Evolutionary conservation across 140 eudicot species (phyloP).

Genomic region (Stevia rebaudiana): DNA sequence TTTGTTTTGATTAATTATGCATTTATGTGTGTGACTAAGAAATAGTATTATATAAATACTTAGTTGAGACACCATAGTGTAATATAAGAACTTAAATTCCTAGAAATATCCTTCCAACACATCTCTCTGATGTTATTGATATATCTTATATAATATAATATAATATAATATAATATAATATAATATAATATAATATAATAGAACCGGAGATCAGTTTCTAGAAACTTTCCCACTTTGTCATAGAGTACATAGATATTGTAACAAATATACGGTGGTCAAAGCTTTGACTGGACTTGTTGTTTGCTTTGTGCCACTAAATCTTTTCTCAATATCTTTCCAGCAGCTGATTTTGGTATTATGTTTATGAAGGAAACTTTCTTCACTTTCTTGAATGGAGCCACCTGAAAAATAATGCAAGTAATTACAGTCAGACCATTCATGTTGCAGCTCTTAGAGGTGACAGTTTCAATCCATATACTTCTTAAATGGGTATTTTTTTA

Average conservation of each 20-base stretch:
- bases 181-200: constrained; percentile 1
- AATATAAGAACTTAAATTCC: constrained; percentile 3
- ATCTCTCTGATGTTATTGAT: constrained; percentile 23
- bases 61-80: too few relatives aligned
- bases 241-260: constrained; percentile 2
- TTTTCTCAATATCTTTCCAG: constrained; percentile 71
- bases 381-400: constrained; percentile 80
- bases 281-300: constrained; percentile 42
- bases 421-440: constrained; percentile 15
- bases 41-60: too few relatives aligned
- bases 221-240: constrained; percentile 5
- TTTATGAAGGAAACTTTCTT: constrained; percentile 63
- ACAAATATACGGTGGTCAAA: constrained; percentile 28
- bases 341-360: constrained; percentile 75
- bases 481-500: background rate
- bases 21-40: background rate
- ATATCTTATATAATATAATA: constrained; percentile 10
- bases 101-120: background rate
- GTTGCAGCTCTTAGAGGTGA: constrained; percentile 7
- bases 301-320: constrained; percentile 52
- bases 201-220: background rate
- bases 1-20: background rate
- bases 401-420: constrained; percentile 37
- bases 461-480: background rate
- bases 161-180: too few relatives aligned